Percentiles rank a stretch among this genome's conserved stretches.
These are phyloP conservation scores for Sclerotinia spermophila DNA, from an alignment of 2,329 filamentous ascomycete species.

Conservation along the genomic window DNA sequence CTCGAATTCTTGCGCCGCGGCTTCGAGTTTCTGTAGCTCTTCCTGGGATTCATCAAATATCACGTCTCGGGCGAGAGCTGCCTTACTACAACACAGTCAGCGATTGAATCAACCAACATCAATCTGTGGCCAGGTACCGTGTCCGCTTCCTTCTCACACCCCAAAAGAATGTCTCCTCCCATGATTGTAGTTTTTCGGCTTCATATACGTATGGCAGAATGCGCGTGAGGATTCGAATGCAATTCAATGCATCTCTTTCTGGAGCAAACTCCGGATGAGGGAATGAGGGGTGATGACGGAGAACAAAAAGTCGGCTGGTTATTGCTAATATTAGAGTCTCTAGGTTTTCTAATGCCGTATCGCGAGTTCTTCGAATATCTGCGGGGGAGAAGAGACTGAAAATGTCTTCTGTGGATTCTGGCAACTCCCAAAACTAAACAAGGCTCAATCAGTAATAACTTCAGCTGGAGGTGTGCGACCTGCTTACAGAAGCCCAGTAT, in stretches of 20 bases:
- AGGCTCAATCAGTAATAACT: conserved; percentile 20
- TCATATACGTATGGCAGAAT: conserved; percentile 91
- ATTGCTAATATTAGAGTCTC: conserved; percentile 83
- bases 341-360: conserved; percentile 79
- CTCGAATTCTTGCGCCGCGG: conserved; percentile 63
- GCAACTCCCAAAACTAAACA: conserved; percentile 91
- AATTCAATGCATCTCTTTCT: conserved; percentile 89
- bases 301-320: conserved; percentile 74
- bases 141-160: conserved; percentile 67
- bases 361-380: conserved; percentile 83
- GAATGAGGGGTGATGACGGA: conserved; percentile 87
- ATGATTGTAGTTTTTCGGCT: conserved; percentile 72
- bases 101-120: conserved; percentile 7
- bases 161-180: conserved; percentile 97
- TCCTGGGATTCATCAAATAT: conserved; percentile 75
- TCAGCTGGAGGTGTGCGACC: conserved; percentile 9
- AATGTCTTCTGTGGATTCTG: conserved; percentile 91
- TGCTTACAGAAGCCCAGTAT: conserved; percentile 85
- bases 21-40: conserved; percentile 47
- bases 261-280: conserved; percentile 79
- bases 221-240: conserved; percentile 84
- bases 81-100: conserved; percentile 45
- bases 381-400: conserved; percentile 91
- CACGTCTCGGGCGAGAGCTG: conserved; percentile 66
- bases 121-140: conserved; percentile 27